phyloP scores from a whole-genome alignment of 305 asterid genomes.

The Fraxinus angustifolia region DNA sequence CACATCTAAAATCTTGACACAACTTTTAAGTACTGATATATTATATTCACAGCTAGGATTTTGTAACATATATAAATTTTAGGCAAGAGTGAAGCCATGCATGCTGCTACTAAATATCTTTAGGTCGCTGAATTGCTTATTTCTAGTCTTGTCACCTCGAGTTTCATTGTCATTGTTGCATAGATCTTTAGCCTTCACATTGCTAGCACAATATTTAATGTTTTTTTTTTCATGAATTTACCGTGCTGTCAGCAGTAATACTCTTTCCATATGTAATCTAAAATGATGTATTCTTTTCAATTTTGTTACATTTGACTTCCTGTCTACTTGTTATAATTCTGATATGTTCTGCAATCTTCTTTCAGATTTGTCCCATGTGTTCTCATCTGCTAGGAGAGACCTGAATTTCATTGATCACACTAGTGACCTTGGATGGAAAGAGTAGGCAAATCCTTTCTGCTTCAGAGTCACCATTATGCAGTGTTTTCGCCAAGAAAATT shows the following conservation, averaged over 20 bases:
- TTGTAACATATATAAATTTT: neutral
- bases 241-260: neutral
- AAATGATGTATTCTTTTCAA: slow-evolving; percentile 9
- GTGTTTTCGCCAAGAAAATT: neutral
- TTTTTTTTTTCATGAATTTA: neutral
- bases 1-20: neutral
- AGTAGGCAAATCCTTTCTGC: slow-evolving; percentile 66
- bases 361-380: slow-evolving; percentile 91
- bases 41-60: neutral
- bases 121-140: neutral
- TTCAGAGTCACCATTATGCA: slow-evolving; percentile 16
- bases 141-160: neutral
- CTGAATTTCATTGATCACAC: slow-evolving; percentile 91
- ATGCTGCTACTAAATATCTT: neutral
- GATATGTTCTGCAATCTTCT: slow-evolving; percentile 20
- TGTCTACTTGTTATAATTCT: slow-evolving; percentile 15
- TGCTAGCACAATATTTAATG: neutral
- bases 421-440: slow-evolving; percentile 98
- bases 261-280: neutral
- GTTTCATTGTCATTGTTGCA: neutral
- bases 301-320: slow-evolving; percentile 1
- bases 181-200: neutral
- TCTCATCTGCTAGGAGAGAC: slow-evolving; percentile 82
- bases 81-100: neutral
- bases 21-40: neutral